Evolutionary conservation across 768 basidiomycete genomes (phyloP).

Genomic region (Royoungia palumana): DNA sequence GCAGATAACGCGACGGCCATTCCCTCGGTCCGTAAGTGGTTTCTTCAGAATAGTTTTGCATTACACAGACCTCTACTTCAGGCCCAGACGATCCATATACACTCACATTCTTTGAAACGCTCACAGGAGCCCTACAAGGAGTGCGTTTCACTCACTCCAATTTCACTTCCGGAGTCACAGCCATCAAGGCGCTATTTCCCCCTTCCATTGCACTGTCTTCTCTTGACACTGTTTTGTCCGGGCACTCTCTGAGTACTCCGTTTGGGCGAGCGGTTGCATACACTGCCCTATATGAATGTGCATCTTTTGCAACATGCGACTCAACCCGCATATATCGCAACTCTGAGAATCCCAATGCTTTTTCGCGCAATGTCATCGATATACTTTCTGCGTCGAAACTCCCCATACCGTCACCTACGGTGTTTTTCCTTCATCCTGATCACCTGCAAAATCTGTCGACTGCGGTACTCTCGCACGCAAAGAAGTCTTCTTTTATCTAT

Average conservation of each 20-base stretch:
- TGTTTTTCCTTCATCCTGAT: conserved; percentile 67
- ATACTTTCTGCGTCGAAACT: conserved; percentile 44
- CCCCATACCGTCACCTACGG: conserved; percentile 70
- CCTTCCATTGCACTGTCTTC: conserved; percentile 62
- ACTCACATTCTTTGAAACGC: conserved; percentile 57
- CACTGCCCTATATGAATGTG: conserved; percentile 71
- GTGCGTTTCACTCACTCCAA: conserved; percentile 79
- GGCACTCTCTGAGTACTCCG: conserved; percentile 67
- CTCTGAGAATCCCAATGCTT: conserved; percentile 1
- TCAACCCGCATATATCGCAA: conserved; percentile 52
- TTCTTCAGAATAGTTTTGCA: background rate
- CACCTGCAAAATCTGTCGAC: conserved; percentile 57
- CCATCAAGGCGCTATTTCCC: conserved; percentile 72
- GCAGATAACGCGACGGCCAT: conserved; percentile 41
- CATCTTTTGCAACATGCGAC: conserved; percentile 64
- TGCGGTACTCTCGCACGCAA: conserved; percentile 52
- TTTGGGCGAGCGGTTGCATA: conserved; percentile 81
- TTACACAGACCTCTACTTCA: conserved; percentile 2
- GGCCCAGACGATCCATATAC: conserved; percentile 59
- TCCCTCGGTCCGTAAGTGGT: conserved; percentile 50
- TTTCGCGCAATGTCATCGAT: conserved; percentile 42
- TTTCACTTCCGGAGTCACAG: conserved; percentile 85
- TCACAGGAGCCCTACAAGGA: conserved; percentile 53
- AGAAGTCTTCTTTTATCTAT: conserved; percentile 51
- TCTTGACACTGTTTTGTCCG: conserved; percentile 76